phyloP scores from a whole-genome alignment of 2,329 filamentous ascomycete genomes.

The Hypoxylon sp. region DNA sequence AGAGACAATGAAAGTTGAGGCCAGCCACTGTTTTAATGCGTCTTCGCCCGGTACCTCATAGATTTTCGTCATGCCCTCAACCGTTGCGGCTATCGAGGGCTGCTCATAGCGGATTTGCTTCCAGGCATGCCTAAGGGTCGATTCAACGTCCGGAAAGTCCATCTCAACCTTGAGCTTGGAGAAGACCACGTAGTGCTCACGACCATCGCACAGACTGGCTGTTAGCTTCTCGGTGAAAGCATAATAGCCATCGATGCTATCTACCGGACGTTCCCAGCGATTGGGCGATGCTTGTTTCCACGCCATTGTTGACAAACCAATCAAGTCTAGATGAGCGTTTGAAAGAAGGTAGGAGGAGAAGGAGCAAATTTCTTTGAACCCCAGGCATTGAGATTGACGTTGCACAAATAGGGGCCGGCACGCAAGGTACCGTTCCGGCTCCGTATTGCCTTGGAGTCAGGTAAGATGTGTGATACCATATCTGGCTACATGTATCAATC shows the following conservation, averaged over 20 bases:
- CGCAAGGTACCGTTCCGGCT: no score
- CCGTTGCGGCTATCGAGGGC: conserved; percentile 34
- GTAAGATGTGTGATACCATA: no score
- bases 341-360: no score
- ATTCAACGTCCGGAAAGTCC: not conserved
- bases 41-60: conserved; percentile 36
- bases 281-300: conserved; percentile 32
- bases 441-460: no score
- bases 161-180: conserved; percentile 29
- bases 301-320: conserved; percentile 21
- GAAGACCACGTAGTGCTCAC: conserved; percentile 32
- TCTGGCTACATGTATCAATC: no score
- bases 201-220: conserved; percentile 27
- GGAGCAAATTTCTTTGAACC: no score
- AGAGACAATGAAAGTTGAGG: conserved; percentile 31
- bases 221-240: conserved; percentile 16
- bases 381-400: no score
- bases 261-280: conserved; percentile 34
- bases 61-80: conserved; percentile 34
- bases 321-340: not conserved
- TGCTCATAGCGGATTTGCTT: conserved; percentile 39
- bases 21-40: conserved; percentile 33
- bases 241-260: conserved; percentile 35
- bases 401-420: no score
- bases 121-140: conserved; percentile 38